phyloP scores from a whole-genome alignment of 257 asterid genomes.

The Nicotiana sylvestris region DNA sequence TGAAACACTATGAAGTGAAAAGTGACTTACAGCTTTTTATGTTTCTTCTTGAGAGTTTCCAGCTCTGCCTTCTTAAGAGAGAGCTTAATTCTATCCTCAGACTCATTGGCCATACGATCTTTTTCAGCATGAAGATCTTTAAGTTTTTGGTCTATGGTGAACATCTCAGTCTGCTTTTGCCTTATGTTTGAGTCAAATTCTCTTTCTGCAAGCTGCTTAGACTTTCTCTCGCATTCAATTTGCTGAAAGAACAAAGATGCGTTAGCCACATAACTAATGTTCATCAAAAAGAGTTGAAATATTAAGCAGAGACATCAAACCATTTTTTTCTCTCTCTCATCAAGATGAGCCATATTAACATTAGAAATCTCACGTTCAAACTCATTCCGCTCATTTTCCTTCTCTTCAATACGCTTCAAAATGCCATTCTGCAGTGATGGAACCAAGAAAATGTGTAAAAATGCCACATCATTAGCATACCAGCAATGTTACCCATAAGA shows the following conservation, averaged over 20 bases:
- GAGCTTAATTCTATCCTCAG: conserved; percentile 73
- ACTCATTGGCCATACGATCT: conserved; percentile 68
- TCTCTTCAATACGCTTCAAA: conserved; percentile 53
- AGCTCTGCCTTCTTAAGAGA: conserved; percentile 69
- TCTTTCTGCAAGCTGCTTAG: conserved; percentile 53
- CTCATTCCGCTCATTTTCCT: conserved; percentile 55
- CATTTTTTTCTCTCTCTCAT: conserved; percentile 73
- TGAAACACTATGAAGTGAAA: conserved; percentile 17
- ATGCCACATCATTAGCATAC: background rate
- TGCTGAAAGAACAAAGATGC: conserved; percentile 41
- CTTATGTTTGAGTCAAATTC: conserved; percentile 39
- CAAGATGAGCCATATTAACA: conserved; percentile 49
- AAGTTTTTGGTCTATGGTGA: conserved; percentile 55
- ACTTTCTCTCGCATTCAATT: conserved; percentile 64
- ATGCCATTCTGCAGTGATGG: conserved; percentile 44
- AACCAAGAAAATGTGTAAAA: conserved; percentile 10
- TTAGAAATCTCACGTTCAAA: conserved; percentile 58
- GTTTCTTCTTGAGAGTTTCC: conserved; percentile 71
- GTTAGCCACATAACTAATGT: conserved; percentile 13
- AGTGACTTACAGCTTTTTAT: conserved; percentile 41
- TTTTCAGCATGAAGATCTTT: conserved; percentile 52
- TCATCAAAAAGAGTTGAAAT: conserved; percentile 11
- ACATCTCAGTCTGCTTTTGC: conserved; percentile 53
- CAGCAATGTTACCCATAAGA: conserved; percentile 7
- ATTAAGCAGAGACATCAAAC: conserved; percentile 36